A percentile compares a stretch with the other conserved stretches of the same genome.
These are phyloP conservation scores for Xylaria curta DNA, from an alignment of 495 filamentous ascomycete species.

Conservation along the genomic window DNA sequence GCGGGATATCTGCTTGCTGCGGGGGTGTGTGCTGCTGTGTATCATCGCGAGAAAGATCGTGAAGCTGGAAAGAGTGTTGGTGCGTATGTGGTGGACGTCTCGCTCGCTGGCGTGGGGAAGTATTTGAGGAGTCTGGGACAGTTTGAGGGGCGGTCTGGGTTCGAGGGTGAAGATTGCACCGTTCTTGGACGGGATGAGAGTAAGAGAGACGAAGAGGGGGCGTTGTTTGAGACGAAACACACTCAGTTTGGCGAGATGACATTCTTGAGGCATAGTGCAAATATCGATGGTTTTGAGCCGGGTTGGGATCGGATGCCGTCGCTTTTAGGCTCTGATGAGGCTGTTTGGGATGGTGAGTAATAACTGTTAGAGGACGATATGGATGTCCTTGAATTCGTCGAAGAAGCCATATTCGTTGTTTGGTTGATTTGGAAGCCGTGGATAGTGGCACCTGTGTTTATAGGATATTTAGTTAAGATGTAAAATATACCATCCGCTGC, in stretches of 20 bases:
- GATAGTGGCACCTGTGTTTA: background rate
- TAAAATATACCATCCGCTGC: background rate
- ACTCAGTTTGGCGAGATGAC: constrained; percentile 42
- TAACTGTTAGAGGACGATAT: background rate
- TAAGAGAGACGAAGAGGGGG: constrained; percentile 40
- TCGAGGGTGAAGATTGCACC: constrained; percentile 33
- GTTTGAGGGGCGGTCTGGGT: constrained; percentile 51
- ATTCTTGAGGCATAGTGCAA: constrained; percentile 43
- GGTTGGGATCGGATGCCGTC: constrained; percentile 44
- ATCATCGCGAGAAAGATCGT: constrained; percentile 49
- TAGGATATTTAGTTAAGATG: background rate
- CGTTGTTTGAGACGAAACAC: constrained; percentile 37
- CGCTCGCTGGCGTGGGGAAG: constrained; percentile 62
- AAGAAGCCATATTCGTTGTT: too few species aligned
- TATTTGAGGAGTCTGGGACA: constrained; percentile 60
- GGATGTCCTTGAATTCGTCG: background rate
- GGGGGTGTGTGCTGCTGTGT: constrained; percentile 58
- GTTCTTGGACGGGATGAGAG: constrained; percentile 37
- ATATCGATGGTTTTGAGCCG: constrained; percentile 41
- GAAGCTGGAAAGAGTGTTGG: constrained; percentile 41
- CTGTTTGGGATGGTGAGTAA: constrained; percentile 37
- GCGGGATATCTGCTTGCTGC: constrained; percentile 60
- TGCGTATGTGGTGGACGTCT: constrained; percentile 58
- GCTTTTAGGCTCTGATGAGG: constrained; percentile 44
- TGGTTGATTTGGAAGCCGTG: background rate